A percentile compares a stretch with the other conserved stretches of the same genome.
Evolutionary conservation across 441 rosid species (phyloP).

Genomic region (Francoa sonchifolia): DNA sequence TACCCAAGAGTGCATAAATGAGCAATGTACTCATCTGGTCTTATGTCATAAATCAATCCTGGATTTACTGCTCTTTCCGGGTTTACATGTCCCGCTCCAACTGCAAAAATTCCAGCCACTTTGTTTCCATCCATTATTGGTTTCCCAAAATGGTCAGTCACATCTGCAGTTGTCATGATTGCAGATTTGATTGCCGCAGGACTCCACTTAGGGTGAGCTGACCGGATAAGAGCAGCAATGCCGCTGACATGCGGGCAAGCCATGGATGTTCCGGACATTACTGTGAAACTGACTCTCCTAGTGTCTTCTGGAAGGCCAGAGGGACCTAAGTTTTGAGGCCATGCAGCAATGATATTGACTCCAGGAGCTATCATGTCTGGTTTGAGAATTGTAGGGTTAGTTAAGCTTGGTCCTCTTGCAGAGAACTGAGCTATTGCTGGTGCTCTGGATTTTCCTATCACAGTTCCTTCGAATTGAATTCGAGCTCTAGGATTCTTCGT

Average conservation of each 20-base stretch:
- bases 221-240: constrained; percentile 38
- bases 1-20: constrained; percentile 52
- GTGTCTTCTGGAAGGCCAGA: constrained; percentile 45
- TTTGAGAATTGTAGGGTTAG: constrained; percentile 39
- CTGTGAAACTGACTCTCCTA: constrained; percentile 57
- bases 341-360: constrained; percentile 62
- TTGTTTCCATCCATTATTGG: constrained; percentile 40
- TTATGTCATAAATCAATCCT: constrained; percentile 46
- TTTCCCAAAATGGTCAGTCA: constrained; percentile 37
- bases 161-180: constrained; percentile 52
- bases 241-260: constrained; percentile 68
- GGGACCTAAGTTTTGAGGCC: constrained; percentile 68
- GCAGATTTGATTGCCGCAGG: constrained; percentile 61
- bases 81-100: constrained; percentile 64
- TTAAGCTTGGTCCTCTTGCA: constrained; percentile 53
- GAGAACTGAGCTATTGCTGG: constrained; percentile 58
- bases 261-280: constrained; percentile 76
- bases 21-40: constrained; percentile 44
- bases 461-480: constrained; percentile 37
- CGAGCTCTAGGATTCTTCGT: constrained; percentile 35
- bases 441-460: constrained; percentile 38
- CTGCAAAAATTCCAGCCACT: constrained; percentile 31
- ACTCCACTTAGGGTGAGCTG: constrained; percentile 49
- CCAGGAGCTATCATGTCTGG: constrained; percentile 70
- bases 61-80: constrained; percentile 46